Evolutionary conservation across 441 rosid species (phyloP).

Genomic region (Raphanus hybrid): DNA sequence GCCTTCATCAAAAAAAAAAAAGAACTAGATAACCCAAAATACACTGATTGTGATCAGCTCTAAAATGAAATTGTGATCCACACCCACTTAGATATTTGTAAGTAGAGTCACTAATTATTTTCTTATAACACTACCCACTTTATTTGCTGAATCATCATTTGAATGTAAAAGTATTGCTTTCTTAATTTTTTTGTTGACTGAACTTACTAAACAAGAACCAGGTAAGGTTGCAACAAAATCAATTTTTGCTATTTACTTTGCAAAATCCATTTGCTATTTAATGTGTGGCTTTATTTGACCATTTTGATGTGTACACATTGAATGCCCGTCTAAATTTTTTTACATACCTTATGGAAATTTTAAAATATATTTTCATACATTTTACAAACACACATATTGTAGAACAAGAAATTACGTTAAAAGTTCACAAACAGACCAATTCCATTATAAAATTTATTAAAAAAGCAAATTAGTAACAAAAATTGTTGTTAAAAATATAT

Average conservation of each 20-base stretch:
- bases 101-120: not conserved
- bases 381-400: too few species aligned
- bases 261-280: not conserved
- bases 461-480: too few species aligned
- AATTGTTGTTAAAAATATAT: too few species aligned
- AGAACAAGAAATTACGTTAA: too few species aligned
- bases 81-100: not conserved
- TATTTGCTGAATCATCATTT: not conserved
- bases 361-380: too few species aligned
- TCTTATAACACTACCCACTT: not conserved
- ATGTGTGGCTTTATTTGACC: not conserved
- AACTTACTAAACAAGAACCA: conserved; percentile 5
- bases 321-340: not conserved
- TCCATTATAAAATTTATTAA: too few species aligned
- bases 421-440: too few species aligned
- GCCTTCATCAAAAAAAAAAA: too few species aligned
- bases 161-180: not conserved
- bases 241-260: not conserved
- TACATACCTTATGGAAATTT: not conserved
- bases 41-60: not conserved
- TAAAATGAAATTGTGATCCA: not conserved
- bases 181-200: not conserved
- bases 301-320: not conserved
- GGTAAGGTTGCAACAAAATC: not conserved
- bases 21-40: not conserved